Evolutionary conservation across 2,329 filamentous ascomycete species (phyloP).

Genomic region (Venturia aucupariae): DNA sequence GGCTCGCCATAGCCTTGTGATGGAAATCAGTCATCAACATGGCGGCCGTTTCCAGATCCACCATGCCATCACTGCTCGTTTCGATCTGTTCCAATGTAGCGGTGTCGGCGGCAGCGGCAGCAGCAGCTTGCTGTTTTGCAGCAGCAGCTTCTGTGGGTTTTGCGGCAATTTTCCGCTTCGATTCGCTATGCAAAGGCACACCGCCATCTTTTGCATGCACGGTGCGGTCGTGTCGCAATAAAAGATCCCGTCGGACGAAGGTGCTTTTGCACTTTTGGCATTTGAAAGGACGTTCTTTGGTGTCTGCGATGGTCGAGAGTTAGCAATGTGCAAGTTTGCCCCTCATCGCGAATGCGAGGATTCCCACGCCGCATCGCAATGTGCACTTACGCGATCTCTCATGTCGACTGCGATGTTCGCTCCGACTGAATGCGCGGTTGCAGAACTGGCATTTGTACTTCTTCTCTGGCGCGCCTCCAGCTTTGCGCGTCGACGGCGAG

Average conservation of each 20-base stretch:
- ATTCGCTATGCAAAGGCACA: slow-evolving; percentile 85
- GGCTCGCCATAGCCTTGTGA: slow-evolving; percentile 79
- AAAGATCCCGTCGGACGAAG: slow-evolving; percentile 92
- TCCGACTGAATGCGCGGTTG: slow-evolving; percentile 92
- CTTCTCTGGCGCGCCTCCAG: slow-evolving; percentile 70
- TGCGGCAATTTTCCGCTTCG: slow-evolving; percentile 69
- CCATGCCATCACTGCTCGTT: slow-evolving; percentile 78
- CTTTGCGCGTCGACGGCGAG: slow-evolving; percentile 62
- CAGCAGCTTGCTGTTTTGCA: slow-evolving; percentile 49
- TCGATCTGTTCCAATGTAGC: slow-evolving; percentile 88
- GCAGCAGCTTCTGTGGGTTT: slow-evolving; percentile 52
- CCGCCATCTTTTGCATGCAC: slow-evolving; percentile 98
- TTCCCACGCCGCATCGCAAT: slow-evolving; percentile 14
- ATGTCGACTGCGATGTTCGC: slow-evolving; percentile 92
- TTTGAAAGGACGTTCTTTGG: slow-evolving; percentile 97
- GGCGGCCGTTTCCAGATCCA: slow-evolving; percentile 93
- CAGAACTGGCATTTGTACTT: slow-evolving; percentile 99
- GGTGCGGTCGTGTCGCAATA: slow-evolving; percentile 93
- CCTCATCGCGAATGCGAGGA: slow-evolving; percentile 27
- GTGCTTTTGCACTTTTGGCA: slow-evolving; percentile 97
- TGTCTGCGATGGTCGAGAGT: slow-evolving; percentile 55
- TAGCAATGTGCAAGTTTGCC: slow-evolving; percentile 18
- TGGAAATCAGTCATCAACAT: slow-evolving; percentile 98
- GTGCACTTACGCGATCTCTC: slow-evolving; percentile 87
- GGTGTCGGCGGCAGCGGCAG: slow-evolving; percentile 46